phyloP scores from a whole-genome alignment of 2,329 filamentous ascomycete species.

The Diaporthe sp. region DNA sequence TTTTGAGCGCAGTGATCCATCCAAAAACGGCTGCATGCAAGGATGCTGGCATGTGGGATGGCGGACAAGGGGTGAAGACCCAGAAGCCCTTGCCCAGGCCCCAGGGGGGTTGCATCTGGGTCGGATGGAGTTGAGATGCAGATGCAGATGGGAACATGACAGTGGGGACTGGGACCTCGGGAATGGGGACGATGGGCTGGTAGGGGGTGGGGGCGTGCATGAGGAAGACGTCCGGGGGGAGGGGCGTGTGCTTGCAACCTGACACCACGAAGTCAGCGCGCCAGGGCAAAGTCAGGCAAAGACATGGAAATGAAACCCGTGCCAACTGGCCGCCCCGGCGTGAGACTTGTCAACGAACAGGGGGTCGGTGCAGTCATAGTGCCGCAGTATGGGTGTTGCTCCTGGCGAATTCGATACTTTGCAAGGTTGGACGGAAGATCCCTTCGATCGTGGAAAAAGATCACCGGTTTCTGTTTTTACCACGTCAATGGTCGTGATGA shows the following conservation, averaged over 20 bases:
- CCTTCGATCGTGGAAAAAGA: conserved; percentile 33
- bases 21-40: conserved; percentile 32
- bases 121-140: conserved; percentile 35
- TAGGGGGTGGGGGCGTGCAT: conserved; percentile 26
- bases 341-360: conserved; percentile 16
- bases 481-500: conserved; percentile 30
- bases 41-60: conserved; percentile 31
- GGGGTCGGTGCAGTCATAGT: conserved; percentile 32
- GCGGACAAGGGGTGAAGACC: conserved; percentile 33
- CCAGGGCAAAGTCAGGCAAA: conserved; percentile 6
- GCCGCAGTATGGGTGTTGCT: conserved; percentile 19
- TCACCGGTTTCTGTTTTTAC: conserved; percentile 36
- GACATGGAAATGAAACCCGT: conserved; percentile 20
- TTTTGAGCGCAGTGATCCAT: conserved; percentile 24
- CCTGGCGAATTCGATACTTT: conserved; percentile 11
- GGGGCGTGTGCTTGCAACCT: conserved; percentile 11
- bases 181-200: conserved; percentile 26
- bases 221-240: conserved; percentile 7
- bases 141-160: conserved; percentile 35
- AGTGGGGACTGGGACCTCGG: conserved; percentile 31
- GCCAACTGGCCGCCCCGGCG: conserved; percentile 19
- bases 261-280: conserved; percentile 17
- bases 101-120: conserved; percentile 35
- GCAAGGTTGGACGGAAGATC: conserved; percentile 25
- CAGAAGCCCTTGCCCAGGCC: conserved; percentile 35